Evolutionary conservation across 352 stramenopile species (phyloP).

Genomic region (Albugo laibachii): DNA sequence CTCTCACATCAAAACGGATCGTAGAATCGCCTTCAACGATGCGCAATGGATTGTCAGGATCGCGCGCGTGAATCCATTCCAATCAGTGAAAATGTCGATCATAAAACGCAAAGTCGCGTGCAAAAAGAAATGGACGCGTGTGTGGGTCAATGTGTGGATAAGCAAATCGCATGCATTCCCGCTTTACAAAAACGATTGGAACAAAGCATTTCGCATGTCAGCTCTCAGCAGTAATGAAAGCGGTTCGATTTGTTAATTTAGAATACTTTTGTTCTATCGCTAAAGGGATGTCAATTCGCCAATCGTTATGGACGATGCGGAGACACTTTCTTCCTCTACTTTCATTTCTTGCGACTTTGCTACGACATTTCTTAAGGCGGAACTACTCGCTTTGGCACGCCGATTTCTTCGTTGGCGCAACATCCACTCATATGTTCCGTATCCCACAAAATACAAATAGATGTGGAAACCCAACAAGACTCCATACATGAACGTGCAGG

Average conservation of each 20-base stretch:
- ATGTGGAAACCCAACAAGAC: constrained; percentile 67
- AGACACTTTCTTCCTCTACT: no score
- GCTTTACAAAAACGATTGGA: constrained; percentile 51
- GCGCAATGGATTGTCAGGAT: constrained; percentile 77
- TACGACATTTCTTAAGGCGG: constrained; percentile 13
- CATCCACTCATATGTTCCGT: constrained; percentile 80
- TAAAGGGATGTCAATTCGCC: constrained; percentile 12
- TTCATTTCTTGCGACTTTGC: neutral
- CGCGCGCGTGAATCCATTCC: constrained; percentile 49
- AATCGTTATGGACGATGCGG: neutral
- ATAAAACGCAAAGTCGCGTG: constrained; percentile 35
- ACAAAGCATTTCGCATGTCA: constrained; percentile 46
- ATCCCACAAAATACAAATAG: constrained; percentile 54
- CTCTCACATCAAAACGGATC: neutral
- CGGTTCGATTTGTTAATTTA: neutral
- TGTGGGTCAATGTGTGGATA: constrained; percentile 40
- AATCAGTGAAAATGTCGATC: constrained; percentile 30
- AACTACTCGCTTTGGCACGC: constrained; percentile 18
- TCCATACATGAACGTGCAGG: constrained; percentile 74
- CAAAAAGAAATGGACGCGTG: constrained; percentile 68
- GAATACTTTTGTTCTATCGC: neutral
- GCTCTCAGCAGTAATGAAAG: neutral
- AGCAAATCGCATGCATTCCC: constrained; percentile 56
- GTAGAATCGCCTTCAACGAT: constrained; percentile 61
- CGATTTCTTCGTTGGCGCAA: constrained; percentile 47